Evolutionary conservation across 2,329 filamentous ascomycete genomes (phyloP).

Genomic region (Whalleya microplaca): DNA sequence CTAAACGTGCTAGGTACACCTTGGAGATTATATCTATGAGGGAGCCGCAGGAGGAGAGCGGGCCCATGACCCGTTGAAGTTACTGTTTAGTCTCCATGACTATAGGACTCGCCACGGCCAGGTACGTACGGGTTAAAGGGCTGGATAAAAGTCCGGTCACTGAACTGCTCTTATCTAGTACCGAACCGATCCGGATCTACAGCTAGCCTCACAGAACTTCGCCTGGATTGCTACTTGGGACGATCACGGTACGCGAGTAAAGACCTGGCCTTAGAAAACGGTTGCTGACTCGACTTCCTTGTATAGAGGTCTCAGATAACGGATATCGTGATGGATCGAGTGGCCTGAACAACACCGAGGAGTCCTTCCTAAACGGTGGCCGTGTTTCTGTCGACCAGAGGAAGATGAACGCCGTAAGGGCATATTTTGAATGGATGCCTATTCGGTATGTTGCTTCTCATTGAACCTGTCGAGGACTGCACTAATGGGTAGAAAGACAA

Average conservation of each 20-base stretch:
- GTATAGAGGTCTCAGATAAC: conserved; percentile 63
- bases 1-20: conserved; percentile 27
- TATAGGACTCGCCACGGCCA: conserved; percentile 47
- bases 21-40: conserved; percentile 68
- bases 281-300: background rate
- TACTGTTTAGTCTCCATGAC: conserved; percentile 43
- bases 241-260: conserved; percentile 40
- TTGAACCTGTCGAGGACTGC: conserved; percentile 15
- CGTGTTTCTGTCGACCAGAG: conserved; percentile 70
- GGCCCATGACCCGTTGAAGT: conserved; percentile 31
- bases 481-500: conserved; percentile 48
- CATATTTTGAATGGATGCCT: conserved; percentile 71
- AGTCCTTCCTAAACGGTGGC: conserved; percentile 63
- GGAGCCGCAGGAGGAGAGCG: conserved; percentile 42
- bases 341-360: conserved; percentile 67
- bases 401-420: conserved; percentile 74
- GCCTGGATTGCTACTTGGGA: conserved; percentile 53
- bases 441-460: conserved; percentile 44
- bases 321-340: conserved; percentile 65
- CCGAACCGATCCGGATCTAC: conserved; percentile 46
- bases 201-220: conserved; percentile 45
- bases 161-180: conserved; percentile 35
- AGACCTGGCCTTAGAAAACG: background rate
- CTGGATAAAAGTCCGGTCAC: background rate
- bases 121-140: conserved; percentile 24